Evolutionary conservation across 345 rosid genomes (phyloP), one percentile per base, ranked within the genome.

Genomic region (Pelargonium nanum): DNA sequence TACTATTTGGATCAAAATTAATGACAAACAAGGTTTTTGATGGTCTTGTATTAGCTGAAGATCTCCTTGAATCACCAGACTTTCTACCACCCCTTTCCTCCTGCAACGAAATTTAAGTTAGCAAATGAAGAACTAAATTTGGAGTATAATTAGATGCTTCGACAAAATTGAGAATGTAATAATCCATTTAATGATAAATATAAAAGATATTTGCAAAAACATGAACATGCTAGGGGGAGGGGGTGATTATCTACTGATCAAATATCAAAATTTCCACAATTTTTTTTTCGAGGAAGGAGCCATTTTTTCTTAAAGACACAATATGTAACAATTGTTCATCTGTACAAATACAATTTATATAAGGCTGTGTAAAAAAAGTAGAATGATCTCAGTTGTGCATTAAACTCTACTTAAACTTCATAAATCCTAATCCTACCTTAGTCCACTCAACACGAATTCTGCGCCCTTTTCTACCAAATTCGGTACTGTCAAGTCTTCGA

Each of bases 401-500:
- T 23, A 17, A 6, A 4, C 15, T 22, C 24, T 15, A 22, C 12
- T 55, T 22, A 0, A 19, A 25, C 28, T 17, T 1, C 19, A 2
- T 2, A 7, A 5, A 6, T 19, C 59, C 34, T 0, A 25, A 25
- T 25, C 48, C 25, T 70, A 89, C 99, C 88, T 87, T 93, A 17
- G 91, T 93, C 99, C 99, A 93, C 72, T 93, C 97, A 56, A 89
- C 99, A 74, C 91, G 92, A 63, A 93, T 91, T 70, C 88, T 81
- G 61, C 97, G 94, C 25, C 97, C 94, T 76, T 89, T 87, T 22
- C 85, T 83, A 57, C 99, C 99, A 68, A 81, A 89, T 56, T 93
- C 99, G 50, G 70, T 63, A 57, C 88, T 78, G 53, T 93, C 96
- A 68, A 93, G 96, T 56, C 85, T 90, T 60, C 95, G 83, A 63